A percentile compares a stretch with the other conserved stretches of the same genome.
Evolutionary conservation across 208 protist genomes (phyloP).

Genomic region (Trypanosoma rangeli): DNA sequence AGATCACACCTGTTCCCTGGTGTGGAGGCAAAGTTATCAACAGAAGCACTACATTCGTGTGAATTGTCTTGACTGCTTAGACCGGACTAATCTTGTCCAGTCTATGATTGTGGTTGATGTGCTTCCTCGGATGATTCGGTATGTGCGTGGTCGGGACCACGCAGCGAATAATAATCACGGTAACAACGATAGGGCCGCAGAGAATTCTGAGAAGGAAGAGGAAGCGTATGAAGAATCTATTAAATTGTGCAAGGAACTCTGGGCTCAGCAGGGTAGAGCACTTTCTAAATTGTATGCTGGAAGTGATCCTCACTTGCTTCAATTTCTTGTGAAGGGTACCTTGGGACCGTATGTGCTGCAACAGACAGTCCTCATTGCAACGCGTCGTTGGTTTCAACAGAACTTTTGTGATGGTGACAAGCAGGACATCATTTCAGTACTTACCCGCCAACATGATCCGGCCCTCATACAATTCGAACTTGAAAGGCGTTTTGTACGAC

Average conservation of each 20-base stretch:
- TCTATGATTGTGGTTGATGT: conserved; percentile 42
- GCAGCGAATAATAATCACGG: not conserved
- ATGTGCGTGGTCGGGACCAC: conserved; percentile 23
- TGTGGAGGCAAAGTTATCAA: conserved; percentile 6
- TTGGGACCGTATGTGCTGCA: conserved; percentile 4
- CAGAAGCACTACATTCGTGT: conserved; percentile 43
- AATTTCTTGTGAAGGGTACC: conserved; percentile 43
- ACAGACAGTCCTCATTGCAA: conserved; percentile 38
- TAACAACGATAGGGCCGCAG: not conserved
- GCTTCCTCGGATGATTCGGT: conserved; percentile 55
- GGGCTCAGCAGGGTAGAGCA: conserved; percentile 58
- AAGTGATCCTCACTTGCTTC: conserved; percentile 64
- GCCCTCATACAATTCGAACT: conserved; percentile 50
- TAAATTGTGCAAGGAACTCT: conserved; percentile 32
- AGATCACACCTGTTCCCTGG: not conserved
- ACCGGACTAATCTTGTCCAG: conserved; percentile 81
- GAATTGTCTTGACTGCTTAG: conserved; percentile 86
- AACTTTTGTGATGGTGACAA: conserved; percentile 83
- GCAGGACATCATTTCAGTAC: conserved; percentile 73
- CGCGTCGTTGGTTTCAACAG: conserved; percentile 72
- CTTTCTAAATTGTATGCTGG: conserved; percentile 78
- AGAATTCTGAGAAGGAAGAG: not conserved
- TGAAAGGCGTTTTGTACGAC: conserved; percentile 66
- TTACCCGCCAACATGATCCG: conserved; percentile 74
- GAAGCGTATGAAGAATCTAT: not conserved